A percentile compares a stretch with the other conserved stretches of the same genome.
Evolutionary conservation across 1,284 basidiomycete species (phyloP).

Genomic region (Rhodotorula sp.): DNA sequence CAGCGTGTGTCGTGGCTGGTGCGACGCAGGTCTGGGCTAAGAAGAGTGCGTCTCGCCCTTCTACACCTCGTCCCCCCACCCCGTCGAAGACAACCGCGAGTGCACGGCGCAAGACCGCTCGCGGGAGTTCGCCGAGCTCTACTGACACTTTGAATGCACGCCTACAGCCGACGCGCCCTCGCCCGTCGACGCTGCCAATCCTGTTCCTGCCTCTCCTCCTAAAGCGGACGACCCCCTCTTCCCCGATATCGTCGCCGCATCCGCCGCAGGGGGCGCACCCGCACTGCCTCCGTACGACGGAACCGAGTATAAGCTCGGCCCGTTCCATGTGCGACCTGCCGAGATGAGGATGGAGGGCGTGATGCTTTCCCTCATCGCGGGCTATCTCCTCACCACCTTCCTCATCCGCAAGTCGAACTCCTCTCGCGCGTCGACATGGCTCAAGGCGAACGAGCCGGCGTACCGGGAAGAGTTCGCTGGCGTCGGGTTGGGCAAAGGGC

Average conservation of each 20-base stretch:
- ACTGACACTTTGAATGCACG: neutral
- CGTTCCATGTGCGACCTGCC: conserved; percentile 10
- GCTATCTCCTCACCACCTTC: conserved; percentile 16
- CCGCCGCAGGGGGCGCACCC: neutral
- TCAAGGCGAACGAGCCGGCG: neutral
- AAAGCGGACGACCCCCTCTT: neutral
- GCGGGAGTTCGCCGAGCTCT: too few relatives aligned
- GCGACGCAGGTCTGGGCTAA: conserved; percentile 1
- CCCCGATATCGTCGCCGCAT: neutral
- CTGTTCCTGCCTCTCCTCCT: neutral
- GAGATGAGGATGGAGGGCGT: conserved; percentile 16
- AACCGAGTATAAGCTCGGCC: conserved; percentile 17
- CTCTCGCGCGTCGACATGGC: conserved; percentile 8
- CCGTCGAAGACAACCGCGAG: neutral
- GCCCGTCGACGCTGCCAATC: conserved; percentile 13
- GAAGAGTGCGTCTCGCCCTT: neutral
- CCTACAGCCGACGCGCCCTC: neutral
- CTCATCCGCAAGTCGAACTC: conserved; percentile 9
- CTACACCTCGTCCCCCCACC: neutral
- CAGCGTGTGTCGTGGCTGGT: neutral
- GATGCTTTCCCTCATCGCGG: conserved; percentile 9
- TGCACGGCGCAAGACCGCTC: neutral
- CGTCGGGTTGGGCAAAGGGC: conserved; percentile 24
- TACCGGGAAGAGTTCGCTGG: conserved; percentile 28
- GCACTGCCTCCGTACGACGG: conserved; percentile 1